Base-by-base conservation (phyloP, 164 flowering plant species). In the Kingdonia uniflora region DNA sequence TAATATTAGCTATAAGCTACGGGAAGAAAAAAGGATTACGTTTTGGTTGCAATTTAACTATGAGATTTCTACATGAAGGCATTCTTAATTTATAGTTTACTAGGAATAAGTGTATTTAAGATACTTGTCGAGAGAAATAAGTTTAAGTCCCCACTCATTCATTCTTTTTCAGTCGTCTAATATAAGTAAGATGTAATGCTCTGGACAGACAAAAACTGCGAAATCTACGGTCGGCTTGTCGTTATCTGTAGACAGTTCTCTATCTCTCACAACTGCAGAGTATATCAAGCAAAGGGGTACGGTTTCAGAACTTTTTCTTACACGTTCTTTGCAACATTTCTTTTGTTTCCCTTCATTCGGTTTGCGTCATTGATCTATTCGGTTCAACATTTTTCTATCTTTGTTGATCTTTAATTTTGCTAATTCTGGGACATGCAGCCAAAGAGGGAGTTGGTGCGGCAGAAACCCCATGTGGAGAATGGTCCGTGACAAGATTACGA, bases 381-480 rank as follows among this genome's bases (percentile, higher is more conserved):
- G n/a, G n/a, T n/a, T n/a, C n/a, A n/a, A 29, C 35, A 29, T 29
- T 4, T 8, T 29, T 29, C 35, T 29, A 29, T 8, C 35, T 29
- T 29, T 29, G 4, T 8, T 29, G 8, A 3, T 29, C 35, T 29
- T 29, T n/a, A n/a, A n/a, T n/a, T n/a, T n/a, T n/a, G 8, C 35
- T 29, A 29, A 29, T 8, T 29, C 35, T 58, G 12, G 50, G 23
- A 60, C 46, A 35, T 72, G 66, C 74, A 92, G 97, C 83, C 13
- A 88, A 81, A 60, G 99, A 92, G 57, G 92, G 91, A 43, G 97
- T 92, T 71, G 95, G 99, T 62, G 97, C 91, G 10, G 85, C 80
- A 56, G 96, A 92, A 72, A 80, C 89, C 22, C 97, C 97, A 51
- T 81, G 65, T 67, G 97, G 97, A 40, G 83, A 77, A 59, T 92